Conservation (phyloP, 2,329 filamentous ascomycete species). For the Lachnellula suecica region DNA sequence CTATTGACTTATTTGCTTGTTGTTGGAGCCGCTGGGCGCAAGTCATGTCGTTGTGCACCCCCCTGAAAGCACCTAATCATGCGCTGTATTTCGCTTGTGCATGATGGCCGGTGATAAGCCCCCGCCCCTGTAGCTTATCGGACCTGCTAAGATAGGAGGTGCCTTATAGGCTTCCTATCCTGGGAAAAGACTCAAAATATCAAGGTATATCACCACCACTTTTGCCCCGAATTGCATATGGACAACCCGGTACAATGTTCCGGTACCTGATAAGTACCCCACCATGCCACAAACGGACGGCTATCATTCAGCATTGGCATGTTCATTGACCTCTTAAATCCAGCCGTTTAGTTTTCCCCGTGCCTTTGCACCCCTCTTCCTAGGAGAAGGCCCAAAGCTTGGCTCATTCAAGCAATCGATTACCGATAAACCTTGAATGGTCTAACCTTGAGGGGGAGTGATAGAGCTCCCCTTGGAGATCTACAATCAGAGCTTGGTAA, state of each 20-base stretch:
- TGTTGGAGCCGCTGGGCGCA: no score
- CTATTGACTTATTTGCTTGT: no score
- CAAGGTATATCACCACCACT: no score
- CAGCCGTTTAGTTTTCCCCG: no score
- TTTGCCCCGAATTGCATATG: background rate
- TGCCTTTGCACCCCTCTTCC: no score
- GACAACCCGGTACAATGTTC: background rate
- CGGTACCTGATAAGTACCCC: conserved; percentile 1
- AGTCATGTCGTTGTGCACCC: no score
- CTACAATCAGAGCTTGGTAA: background rate
- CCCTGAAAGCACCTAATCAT: background rate
- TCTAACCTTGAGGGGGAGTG: background rate
- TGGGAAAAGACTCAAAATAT: background rate
- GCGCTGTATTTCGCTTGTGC: background rate
- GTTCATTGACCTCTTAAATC: background rate
- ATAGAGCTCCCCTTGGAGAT: no score
- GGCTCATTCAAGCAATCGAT: conserved; percentile 1
- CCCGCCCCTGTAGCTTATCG: background rate
- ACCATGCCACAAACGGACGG: background rate
- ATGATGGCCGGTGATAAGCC: background rate
- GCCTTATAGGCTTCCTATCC: background rate
- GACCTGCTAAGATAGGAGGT: background rate
- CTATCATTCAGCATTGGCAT: background rate
- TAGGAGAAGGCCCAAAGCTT: background rate
- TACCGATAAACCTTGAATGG: background rate